These are phyloP conservation scores for Phytophthora pisi DNA, from an alignment of 352 stramenopile genomes.

Conservation along the genomic window DNA sequence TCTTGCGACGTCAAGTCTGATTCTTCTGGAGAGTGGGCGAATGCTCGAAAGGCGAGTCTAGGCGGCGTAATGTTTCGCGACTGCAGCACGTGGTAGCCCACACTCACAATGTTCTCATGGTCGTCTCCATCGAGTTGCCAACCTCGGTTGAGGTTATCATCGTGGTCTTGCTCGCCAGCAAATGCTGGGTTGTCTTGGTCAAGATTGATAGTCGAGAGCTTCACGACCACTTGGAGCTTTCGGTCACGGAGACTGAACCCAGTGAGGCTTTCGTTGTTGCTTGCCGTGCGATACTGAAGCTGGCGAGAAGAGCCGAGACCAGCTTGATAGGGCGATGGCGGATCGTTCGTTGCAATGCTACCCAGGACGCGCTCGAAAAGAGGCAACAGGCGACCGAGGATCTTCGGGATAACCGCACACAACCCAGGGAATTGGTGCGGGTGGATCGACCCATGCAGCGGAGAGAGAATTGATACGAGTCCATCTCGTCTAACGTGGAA, in stretches of 20 bases:
- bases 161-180: background rate
- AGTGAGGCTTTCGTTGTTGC: background rate
- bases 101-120: slow-evolving; percentile 18
- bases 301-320: slow-evolving; percentile 11
- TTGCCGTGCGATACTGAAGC: background rate
- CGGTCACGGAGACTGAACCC: slow-evolving; percentile 6
- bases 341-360: slow-evolving; percentile 7
- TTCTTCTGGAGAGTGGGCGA: slow-evolving; percentile 10
- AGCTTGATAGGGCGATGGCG: slow-evolving; percentile 5
- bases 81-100: slow-evolving; percentile 18
- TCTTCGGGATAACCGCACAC: slow-evolving; percentile 2
- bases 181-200: slow-evolving; percentile 11
- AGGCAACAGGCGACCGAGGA: slow-evolving; percentile 4
- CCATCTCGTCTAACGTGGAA: slow-evolving; percentile 17
- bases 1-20: slow-evolving; percentile 4
- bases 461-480: slow-evolving; percentile 2
- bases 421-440: slow-evolving; percentile 14
- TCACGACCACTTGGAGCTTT: slow-evolving; percentile 17
- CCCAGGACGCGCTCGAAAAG: slow-evolving; percentile 22
- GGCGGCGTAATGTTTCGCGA: slow-evolving; percentile 18
- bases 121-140: slow-evolving; percentile 18
- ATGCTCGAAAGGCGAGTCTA: slow-evolving; percentile 13
- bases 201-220: slow-evolving; percentile 16
- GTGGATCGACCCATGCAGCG: slow-evolving; percentile 21
- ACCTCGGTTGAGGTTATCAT: slow-evolving; percentile 10